Evolutionary conservation across 345 rosid species (phyloP).

Genomic region (Sisymbrium irio): DNA sequence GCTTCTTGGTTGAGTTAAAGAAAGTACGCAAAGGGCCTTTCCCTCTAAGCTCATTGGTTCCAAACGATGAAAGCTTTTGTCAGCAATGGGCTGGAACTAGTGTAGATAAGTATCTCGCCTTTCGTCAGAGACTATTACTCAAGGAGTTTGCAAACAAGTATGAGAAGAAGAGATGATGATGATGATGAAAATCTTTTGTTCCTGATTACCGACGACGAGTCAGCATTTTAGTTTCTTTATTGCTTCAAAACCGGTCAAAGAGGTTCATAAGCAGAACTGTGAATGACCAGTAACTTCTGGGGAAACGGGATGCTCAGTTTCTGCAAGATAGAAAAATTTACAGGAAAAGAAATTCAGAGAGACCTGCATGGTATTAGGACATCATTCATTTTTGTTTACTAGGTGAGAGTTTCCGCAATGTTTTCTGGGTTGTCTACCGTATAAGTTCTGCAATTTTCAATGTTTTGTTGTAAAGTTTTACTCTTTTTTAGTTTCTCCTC

Average conservation of each 20-base stretch:
- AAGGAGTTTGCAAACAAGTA: slow-evolving; percentile 73
- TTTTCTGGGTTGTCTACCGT: neutral
- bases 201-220: slow-evolving; percentile 1
- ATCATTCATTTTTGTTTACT: slow-evolving; percentile 16
- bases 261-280: slow-evolving; percentile 26
- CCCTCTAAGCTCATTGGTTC: slow-evolving; percentile 82
- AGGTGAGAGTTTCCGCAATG: neutral
- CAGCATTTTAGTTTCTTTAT: neutral
- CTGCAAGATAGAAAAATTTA: neutral
- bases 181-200: neutral
- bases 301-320: neutral
- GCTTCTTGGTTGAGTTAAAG: slow-evolving; percentile 79
- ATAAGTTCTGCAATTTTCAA: slow-evolving; percentile 12
- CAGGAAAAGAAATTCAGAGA: slow-evolving; percentile 10
- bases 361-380: neutral
- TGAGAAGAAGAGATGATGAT: slow-evolving; percentile 42
- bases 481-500: neutral
- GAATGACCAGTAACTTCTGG: slow-evolving; percentile 7
- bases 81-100: slow-evolving; percentile 90
- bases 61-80: slow-evolving; percentile 81
- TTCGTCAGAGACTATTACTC: slow-evolving; percentile 71
- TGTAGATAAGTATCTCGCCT: slow-evolving; percentile 73
- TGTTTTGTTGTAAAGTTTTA: slow-evolving; percentile 20
- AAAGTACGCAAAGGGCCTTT: slow-evolving; percentile 95
- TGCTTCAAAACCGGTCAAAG: slow-evolving; percentile 7